These are phyloP conservation scores for Evansstolkia leycettana DNA, from an alignment of 495 filamentous ascomycete genomes.

Conservation along the genomic window DNA sequence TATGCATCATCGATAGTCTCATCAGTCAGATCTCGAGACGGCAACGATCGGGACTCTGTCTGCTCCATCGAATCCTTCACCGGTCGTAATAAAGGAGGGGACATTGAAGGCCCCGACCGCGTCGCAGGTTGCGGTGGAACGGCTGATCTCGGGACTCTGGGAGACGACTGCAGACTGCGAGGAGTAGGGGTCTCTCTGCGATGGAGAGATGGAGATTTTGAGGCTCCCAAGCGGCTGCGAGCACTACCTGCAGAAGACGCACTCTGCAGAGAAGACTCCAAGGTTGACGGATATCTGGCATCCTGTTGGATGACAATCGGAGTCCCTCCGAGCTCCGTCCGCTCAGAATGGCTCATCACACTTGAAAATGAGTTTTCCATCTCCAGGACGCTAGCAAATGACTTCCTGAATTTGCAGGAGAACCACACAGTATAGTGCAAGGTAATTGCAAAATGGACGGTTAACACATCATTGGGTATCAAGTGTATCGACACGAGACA, in stretches of 20 bases:
- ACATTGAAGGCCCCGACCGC: constrained; percentile 28
- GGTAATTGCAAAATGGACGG: neutral
- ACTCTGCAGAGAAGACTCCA: constrained; percentile 29
- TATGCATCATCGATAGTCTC: constrained; percentile 79
- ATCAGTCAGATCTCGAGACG: constrained; percentile 56
- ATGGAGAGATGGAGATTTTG: constrained; percentile 28
- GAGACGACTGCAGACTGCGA: constrained; percentile 32
- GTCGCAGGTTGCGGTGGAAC: constrained; percentile 16
- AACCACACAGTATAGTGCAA: neutral
- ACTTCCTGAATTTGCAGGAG: too few species aligned
- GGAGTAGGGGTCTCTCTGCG: constrained; percentile 34
- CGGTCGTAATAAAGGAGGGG: constrained; percentile 24
- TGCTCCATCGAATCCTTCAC: constrained; percentile 24
- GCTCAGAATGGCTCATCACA: constrained; percentile 22
- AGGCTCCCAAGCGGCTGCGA: constrained; percentile 23
- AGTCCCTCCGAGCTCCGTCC: constrained; percentile 17
- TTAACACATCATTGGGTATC: constrained; percentile 2
- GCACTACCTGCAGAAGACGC: constrained; percentile 33
- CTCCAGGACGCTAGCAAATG: neutral
- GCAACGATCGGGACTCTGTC: constrained; percentile 37
- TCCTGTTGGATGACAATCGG: constrained; percentile 33
- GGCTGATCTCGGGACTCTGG: constrained; percentile 21
- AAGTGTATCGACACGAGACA: neutral
- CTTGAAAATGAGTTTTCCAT: constrained; percentile 25
- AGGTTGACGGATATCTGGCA: constrained; percentile 27